phyloP scores from a whole-genome alignment of 495 filamentous ascomycete genomes.

The Daldinia bambusicola region DNA sequence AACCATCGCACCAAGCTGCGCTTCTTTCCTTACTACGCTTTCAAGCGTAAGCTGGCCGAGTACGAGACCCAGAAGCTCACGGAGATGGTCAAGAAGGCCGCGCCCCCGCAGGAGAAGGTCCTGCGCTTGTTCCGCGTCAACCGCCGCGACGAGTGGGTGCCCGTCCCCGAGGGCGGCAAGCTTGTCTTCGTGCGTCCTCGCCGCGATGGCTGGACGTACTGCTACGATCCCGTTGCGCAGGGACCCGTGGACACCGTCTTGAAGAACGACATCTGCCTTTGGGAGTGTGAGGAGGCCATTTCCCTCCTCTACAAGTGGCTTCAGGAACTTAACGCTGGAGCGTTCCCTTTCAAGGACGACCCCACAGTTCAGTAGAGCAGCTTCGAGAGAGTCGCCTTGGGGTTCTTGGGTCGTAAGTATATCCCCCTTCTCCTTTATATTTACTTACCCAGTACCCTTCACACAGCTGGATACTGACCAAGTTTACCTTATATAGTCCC shows the following conservation, averaged over 20 bases:
- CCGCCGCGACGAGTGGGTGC: not conserved
- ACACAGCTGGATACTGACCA: no score
- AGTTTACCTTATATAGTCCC: no score
- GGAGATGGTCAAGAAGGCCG: not conserved
- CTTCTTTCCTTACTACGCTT: not conserved
- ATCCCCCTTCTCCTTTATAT: no score
- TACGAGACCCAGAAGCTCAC: not conserved
- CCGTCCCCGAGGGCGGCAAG: not conserved
- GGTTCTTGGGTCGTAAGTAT: no score
- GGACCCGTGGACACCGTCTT: not conserved
- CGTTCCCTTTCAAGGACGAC: not conserved
- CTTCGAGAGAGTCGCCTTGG: no score
- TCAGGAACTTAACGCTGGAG: not conserved
- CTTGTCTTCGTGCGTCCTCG: not conserved
- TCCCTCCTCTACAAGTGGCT: not conserved
- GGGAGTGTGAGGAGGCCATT: constrained; percentile 12
- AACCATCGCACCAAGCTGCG: not conserved
- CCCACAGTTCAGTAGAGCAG: no score
- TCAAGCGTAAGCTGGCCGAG: not conserved
- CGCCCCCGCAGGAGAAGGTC: not conserved
- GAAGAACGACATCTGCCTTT: constrained; percentile 4
- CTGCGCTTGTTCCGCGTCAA: not conserved
- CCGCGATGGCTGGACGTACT: not conserved
- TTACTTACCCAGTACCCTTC: no score
- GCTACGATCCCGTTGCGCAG: not conserved